These are phyloP conservation scores for Juncus effusus DNA, from an alignment of 176 grass and related monocot species.

Conservation along the genomic window DNA sequence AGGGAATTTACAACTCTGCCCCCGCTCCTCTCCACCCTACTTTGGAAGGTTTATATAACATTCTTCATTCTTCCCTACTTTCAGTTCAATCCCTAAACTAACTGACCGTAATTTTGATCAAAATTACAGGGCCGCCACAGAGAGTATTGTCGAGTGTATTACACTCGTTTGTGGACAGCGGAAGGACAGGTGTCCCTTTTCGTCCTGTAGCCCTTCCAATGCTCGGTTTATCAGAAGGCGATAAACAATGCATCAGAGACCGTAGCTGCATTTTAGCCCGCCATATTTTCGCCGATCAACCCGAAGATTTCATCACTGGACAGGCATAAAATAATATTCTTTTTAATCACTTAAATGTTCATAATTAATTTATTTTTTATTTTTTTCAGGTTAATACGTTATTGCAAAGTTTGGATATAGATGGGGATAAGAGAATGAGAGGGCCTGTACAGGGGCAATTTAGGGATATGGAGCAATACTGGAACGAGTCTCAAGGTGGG, in stretches of 20 bases:
- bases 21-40: constrained; percentile 32
- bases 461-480: constrained; percentile 86
- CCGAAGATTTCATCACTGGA: constrained; percentile 89
- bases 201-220: constrained; percentile 74
- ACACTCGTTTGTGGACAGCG: constrained; percentile 85
- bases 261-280: constrained; percentile 97
- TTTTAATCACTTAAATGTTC: background rate
- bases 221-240: constrained; percentile 93
- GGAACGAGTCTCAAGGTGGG: constrained; percentile 84
- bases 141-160: constrained; percentile 75
- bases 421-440: constrained; percentile 52
- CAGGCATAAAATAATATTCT: constrained; percentile 36
- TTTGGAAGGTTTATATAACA: constrained; percentile 55
- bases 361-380: constrained; percentile 26
- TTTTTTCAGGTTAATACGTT: constrained; percentile 78
- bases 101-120: background rate
- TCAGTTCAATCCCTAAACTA: background rate
- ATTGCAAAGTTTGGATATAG: constrained; percentile 90
- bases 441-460: constrained; percentile 64
- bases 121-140: constrained; percentile 85
- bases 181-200: constrained; percentile 82
- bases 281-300: constrained; percentile 92
- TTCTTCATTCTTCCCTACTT: background rate
- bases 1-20: constrained; percentile 58
- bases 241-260: constrained; percentile 94